phyloP scores from a whole-genome alignment of 1,139 yeast genomes.

The Kluyveromyces sp. region DNA sequence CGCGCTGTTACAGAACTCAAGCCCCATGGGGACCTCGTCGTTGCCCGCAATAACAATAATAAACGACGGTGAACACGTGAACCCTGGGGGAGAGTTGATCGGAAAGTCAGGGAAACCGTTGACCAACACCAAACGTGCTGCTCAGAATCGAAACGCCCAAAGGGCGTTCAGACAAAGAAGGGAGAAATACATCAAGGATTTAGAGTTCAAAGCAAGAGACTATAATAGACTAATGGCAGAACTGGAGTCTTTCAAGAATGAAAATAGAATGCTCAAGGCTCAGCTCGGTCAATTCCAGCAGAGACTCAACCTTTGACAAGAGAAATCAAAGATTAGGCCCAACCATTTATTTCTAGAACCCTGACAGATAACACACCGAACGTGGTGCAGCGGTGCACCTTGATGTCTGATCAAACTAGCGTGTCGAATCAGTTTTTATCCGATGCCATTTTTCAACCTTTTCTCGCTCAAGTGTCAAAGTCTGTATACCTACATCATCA shows the following conservation, averaged over 20 bases:
- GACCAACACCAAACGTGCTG: conserved; percentile 71
- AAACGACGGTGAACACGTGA: conserved; percentile 19
- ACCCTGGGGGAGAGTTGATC: conserved; percentile 22
- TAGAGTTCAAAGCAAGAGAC: conserved; percentile 63
- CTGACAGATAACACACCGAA: too few species aligned
- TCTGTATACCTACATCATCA: too few species aligned
- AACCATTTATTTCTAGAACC: neutral
- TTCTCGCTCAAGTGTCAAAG: too few species aligned
- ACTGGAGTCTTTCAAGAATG: conserved; percentile 57
- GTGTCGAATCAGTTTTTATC: too few species aligned
- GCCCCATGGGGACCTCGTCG: conserved; percentile 6
- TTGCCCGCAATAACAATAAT: conserved; percentile 8
- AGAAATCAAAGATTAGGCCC: neutral
- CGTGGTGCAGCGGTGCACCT: too few species aligned
- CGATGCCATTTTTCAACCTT: too few species aligned
- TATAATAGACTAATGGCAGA: conserved; percentile 52
- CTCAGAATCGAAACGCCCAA: conserved; percentile 84
- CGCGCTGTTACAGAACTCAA: conserved; percentile 6
- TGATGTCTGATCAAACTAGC: too few species aligned
- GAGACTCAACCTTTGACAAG: conserved; percentile 5
- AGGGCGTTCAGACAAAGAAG: conserved; percentile 78
- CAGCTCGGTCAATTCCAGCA: conserved; percentile 32
- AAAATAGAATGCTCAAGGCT: conserved; percentile 65
- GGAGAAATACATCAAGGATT: conserved; percentile 68
- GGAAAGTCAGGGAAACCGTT: conserved; percentile 42